Percentiles rank a stretch among this genome's conserved stretches.
Conservation (phyloP, 345 rosid species). For the Euphorbia lathyris region DNA sequence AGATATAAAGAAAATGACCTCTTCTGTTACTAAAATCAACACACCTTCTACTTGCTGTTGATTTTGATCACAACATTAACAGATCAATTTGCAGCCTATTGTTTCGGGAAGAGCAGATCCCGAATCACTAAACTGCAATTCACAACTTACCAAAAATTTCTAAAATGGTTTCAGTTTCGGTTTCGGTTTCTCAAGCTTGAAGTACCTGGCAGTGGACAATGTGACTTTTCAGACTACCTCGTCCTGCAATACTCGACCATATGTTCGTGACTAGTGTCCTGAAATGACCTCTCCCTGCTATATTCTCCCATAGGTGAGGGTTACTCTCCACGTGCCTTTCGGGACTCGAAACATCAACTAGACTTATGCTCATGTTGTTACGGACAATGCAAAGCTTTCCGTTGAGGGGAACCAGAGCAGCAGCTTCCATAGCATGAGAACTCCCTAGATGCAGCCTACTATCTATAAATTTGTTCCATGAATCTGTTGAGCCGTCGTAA, state of each 20-base stretch:
- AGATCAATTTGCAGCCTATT: slow-evolving; percentile 13
- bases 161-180: slow-evolving; percentile 14
- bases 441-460: slow-evolving; percentile 87
- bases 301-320: slow-evolving; percentile 84
- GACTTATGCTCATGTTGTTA: slow-evolving; percentile 92
- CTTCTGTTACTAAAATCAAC: slow-evolving; percentile 21
- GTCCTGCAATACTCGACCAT: slow-evolving; percentile 93
- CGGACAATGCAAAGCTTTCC: slow-evolving; percentile 88
- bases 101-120: slow-evolving; percentile 19
- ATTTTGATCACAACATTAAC: neutral
- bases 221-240: slow-evolving; percentile 78
- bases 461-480: slow-evolving; percentile 85
- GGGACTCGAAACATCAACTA: slow-evolving; percentile 80
- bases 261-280: slow-evolving; percentile 72
- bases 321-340: slow-evolving; percentile 57
- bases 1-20: slow-evolving; percentile 27
- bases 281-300: slow-evolving; percentile 73
- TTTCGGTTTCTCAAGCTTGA: slow-evolving; percentile 59
- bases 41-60: neutral
- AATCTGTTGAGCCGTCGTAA: slow-evolving; percentile 62
- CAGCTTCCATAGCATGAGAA: slow-evolving; percentile 84
- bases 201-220: slow-evolving; percentile 95
- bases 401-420: slow-evolving; percentile 79
- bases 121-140: slow-evolving; percentile 17
- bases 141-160: slow-evolving; percentile 17